phyloP scores from a whole-genome alignment of 148 eudicot species.

The Mesembryanthemum crystallinum region DNA sequence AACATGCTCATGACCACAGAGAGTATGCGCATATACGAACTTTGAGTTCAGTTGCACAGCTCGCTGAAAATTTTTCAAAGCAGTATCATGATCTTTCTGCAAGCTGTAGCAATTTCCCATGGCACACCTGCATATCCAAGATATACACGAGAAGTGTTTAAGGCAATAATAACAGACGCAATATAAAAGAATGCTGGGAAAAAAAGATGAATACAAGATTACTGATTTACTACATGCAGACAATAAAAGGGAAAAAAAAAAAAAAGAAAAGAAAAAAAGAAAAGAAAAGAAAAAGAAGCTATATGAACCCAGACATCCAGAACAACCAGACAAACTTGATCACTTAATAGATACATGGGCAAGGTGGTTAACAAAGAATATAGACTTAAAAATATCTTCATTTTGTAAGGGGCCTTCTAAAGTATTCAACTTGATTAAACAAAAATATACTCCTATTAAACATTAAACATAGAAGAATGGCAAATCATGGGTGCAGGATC shows the following conservation, averaged over 20 bases:
- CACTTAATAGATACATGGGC: not conserved
- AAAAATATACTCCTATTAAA: not conserved
- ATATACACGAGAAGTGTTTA: not conserved
- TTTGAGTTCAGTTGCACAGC: slow-evolving; percentile 77
- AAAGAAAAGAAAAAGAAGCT: too few species aligned
- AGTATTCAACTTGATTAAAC: not conserved
- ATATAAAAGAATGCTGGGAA: not conserved
- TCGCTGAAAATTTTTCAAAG: slow-evolving; percentile 89
- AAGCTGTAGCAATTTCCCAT: slow-evolving; percentile 98
- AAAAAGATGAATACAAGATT: not conserved
- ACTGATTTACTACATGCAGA: not conserved
- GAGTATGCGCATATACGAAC: slow-evolving; percentile 92
- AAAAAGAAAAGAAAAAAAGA: too few species aligned
- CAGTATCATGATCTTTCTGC: slow-evolving; percentile 97
- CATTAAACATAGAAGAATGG: slow-evolving; percentile 2
- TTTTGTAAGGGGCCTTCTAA: not conserved
- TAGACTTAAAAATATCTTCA: not conserved
- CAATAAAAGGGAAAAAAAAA: too few species aligned
- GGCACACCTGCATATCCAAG: slow-evolving; percentile 72
- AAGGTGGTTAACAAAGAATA: too few species aligned
- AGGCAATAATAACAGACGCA: not conserved
- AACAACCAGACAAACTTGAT: not conserved
- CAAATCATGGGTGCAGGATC: not conserved
- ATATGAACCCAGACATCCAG: not conserved
- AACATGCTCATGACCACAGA: slow-evolving; percentile 96